These are phyloP conservation scores for Monilinia vaccinii-corymbosi DNA, from an alignment of 2,329 filamentous ascomycete species.

Conservation along the genomic window DNA sequence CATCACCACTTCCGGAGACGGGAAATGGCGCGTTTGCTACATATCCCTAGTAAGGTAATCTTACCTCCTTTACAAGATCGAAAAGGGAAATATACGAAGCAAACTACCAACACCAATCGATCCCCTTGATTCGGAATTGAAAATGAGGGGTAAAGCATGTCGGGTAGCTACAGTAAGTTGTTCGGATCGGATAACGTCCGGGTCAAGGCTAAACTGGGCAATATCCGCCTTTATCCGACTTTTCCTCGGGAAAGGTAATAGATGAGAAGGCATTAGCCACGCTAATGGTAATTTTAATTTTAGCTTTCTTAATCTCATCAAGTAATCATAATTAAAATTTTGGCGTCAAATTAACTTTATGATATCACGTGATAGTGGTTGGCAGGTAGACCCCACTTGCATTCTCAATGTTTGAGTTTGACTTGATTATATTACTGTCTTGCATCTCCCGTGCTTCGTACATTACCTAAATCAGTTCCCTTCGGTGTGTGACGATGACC, in stretches of 20 bases:
- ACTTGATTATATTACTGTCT: not conserved
- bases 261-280: too few species aligned
- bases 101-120: not conserved
- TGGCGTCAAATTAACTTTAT: too few species aligned
- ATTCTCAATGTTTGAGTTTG: too few species aligned
- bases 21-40: too few species aligned
- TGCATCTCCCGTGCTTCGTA: not conserved
- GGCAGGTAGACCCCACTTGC: too few species aligned
- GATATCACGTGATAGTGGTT: too few species aligned
- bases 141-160: not conserved
- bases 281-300: too few species aligned
- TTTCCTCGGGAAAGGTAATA: not conserved
- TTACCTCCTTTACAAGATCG: too few species aligned
- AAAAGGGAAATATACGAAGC: not conserved
- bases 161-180: not conserved
- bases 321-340: too few species aligned
- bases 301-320: too few species aligned
- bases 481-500: not conserved
- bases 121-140: not conserved
- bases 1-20: not conserved
- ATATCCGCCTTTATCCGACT: not conserved
- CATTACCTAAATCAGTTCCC: not conserved
- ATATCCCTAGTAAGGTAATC: not conserved
- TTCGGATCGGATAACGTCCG: not conserved
- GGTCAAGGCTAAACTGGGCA: too few species aligned